Evolutionary conservation across 2,329 filamentous ascomycete species (phyloP).

Genomic region (Colletotrichum somersetense): DNA sequence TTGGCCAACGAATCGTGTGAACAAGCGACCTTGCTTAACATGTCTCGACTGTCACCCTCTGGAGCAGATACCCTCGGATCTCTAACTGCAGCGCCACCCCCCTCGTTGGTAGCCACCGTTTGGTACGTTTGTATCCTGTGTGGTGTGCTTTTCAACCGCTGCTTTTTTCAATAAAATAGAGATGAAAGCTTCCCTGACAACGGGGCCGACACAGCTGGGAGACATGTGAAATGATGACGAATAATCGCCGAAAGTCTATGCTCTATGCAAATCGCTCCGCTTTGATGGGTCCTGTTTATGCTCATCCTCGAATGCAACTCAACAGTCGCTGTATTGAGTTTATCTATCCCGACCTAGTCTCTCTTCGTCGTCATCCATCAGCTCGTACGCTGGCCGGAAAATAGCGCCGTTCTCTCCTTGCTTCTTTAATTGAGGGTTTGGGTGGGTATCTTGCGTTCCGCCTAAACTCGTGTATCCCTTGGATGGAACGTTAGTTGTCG

Average conservation of each 20-base stretch:
- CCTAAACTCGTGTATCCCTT: slow-evolving; percentile 91
- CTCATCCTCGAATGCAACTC: background rate
- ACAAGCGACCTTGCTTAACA: too few species aligned
- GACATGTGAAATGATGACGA: background rate
- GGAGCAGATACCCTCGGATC: background rate
- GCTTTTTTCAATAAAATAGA: background rate
- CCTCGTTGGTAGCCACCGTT: background rate
- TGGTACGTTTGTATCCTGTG: background rate
- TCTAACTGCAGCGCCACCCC: background rate
- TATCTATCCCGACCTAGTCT: slow-evolving; percentile 77
- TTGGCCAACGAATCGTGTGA: too few species aligned
- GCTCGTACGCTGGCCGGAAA: slow-evolving; percentile 81
- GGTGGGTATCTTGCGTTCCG: slow-evolving; percentile 87
- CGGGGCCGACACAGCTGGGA: background rate
- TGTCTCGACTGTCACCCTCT: too few species aligned
- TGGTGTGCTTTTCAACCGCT: background rate
- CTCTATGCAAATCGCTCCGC: slow-evolving; percentile 28
- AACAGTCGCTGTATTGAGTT: slow-evolving; percentile 13
- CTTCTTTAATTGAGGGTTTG: slow-evolving; percentile 80
- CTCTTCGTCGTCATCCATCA: slow-evolving; percentile 82
- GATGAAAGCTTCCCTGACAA: too few species aligned
- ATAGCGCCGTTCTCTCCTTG: slow-evolving; percentile 49
- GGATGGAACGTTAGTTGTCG: background rate
- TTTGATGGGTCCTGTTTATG: background rate
- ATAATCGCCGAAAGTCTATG: slow-evolving; percentile 28